Base-by-base conservation (phyloP, 2,329 filamentous ascomycete species). In the Magnaporthiopsis rhizophila region DNA sequence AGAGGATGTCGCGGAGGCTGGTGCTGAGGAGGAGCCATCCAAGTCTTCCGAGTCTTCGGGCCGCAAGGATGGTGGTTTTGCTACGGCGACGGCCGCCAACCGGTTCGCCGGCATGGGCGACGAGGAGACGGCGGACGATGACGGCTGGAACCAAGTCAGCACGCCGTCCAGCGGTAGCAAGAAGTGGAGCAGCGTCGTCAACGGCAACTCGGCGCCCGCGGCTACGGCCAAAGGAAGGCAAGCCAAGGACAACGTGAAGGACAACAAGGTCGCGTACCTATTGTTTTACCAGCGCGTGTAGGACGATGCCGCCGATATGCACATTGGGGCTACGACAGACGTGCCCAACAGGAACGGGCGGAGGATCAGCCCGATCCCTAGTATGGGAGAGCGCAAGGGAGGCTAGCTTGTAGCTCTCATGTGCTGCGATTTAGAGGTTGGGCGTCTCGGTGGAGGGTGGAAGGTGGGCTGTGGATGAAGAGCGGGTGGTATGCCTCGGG, bases 181-280 rank as follows among this genome's bases (percentile, higher is more conserved):
- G 74, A 95, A 93, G 79, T 92, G 89, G 83, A 89, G 85, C 71
- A 85, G 80, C 65, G 81, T 86, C 38, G 83, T 83, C 64, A 95
- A 93, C 70, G 89, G 88, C 56, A 81, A 79, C 30, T 50, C 65
- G n/a, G 59, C 67, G n/a, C 82, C 81, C 59, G 77, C 76, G 60
- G 80, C 38, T 71, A 78, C 79, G 76, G 77, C 81, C 78, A 82
- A 85, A 79, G 68, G 81, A 72, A 82, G 85, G 77, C 76, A 86
- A 75, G 67, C 80, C 74, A 81, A 86, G 75, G 86, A 87, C 70
- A 85, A 78, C 69, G 84, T 90, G 73, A 92, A 91, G 76, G 94
- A 98, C 75, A 97, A 94, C 82, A 97, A 96, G 82, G 94, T 97
- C 65, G 95, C 95, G 4, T 99, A 99, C 77, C 86, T 99, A 69